Conservation (phyloP, 306 rosid genomes). For the Cucurbita pepo region DNA sequence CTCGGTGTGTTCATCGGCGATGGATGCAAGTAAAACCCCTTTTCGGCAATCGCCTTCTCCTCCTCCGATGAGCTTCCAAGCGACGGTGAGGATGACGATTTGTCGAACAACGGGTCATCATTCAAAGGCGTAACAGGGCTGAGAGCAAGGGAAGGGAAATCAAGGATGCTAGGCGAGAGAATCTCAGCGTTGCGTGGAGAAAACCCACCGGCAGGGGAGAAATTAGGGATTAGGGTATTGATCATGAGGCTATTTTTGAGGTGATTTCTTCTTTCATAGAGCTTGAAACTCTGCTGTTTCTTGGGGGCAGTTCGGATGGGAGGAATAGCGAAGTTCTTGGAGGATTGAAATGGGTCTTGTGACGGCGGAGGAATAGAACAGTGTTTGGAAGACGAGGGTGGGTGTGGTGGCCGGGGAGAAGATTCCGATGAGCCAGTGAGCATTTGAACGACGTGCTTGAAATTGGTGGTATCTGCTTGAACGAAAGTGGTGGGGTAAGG, state of each 20-base stretch:
- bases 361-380: neutral
- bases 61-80: slow-evolving; percentile 78
- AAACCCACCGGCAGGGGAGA: slow-evolving; percentile 30
- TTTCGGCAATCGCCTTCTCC: slow-evolving; percentile 84
- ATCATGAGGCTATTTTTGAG: slow-evolving; percentile 72
- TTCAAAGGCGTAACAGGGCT: slow-evolving; percentile 83
- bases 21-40: slow-evolving; percentile 70
- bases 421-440: slow-evolving; percentile 78
- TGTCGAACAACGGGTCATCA: slow-evolving; percentile 60
- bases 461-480: slow-evolving; percentile 76
- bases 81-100: slow-evolving; percentile 46
- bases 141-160: slow-evolving; percentile 75
- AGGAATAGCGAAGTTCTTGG: slow-evolving; percentile 58
- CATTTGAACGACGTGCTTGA: slow-evolving; percentile 97
- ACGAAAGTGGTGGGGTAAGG: slow-evolving; percentile 93
- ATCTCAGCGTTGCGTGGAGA: slow-evolving; percentile 70
- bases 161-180: slow-evolving; percentile 73
- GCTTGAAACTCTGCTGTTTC: slow-evolving; percentile 68
- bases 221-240: slow-evolving; percentile 64
- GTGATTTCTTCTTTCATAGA: slow-evolving; percentile 64
- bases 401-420: neutral
- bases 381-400: neutral
- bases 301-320: slow-evolving; percentile 48
- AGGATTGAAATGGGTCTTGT: neutral
- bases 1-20: slow-evolving; percentile 60